Evolutionary conservation across 2,329 filamentous ascomycete species (phyloP), one percentile per base, ranked within the genome.

Genomic region (Calonectria multiphialidica): DNA sequence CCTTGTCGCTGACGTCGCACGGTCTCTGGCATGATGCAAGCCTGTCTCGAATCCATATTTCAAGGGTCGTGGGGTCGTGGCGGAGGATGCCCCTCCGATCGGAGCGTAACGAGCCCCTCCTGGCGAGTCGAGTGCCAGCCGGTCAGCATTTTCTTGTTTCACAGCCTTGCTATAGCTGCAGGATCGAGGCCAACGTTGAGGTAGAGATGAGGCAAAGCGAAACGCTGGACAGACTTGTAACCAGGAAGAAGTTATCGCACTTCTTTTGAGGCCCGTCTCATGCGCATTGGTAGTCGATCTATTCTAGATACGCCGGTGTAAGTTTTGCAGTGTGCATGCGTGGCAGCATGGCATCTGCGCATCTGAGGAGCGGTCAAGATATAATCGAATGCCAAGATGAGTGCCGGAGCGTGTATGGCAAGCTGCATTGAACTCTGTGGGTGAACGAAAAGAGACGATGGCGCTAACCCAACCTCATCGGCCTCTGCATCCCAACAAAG

Each of bases 91-190:
- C 50, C 35, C 53, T 49, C 23, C 33, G 50, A 44, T 42, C 47
- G 30, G 62, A 59, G 53, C 62, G 53, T 35, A 44, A 62, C 62
- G 28, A 62, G 30, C 53, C 35, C 42, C n/a, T 61, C 44, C 50
- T 47, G 42, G 35, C 25, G 35, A 44, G 28, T 30, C 28, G 28
- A 23, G 18, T 21, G 33, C 40, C 42, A 45, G 21, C n/a, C 42
- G 44, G 50, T 28, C n/a, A 57, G 25, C 63, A 42, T 35, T 21
- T 21, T 21, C 18, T 45, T 23, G 73, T 75, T 69, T 67, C 75
- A 77, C 75, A 53, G 55, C 64, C 68, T 74, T 66, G 23, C 67
- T 71, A 66, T 61, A 64, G 59, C 72, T 69, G 73, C 70, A 67
- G 69, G 71, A 74, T 72, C 75, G 68, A 72, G 66, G 33, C 16